Evolutionary conservation across 371 early-diverging fungal genomes (phyloP), one percentile per base, ranked within the genome.

Genomic region (Mucor lusitanicus): DNA sequence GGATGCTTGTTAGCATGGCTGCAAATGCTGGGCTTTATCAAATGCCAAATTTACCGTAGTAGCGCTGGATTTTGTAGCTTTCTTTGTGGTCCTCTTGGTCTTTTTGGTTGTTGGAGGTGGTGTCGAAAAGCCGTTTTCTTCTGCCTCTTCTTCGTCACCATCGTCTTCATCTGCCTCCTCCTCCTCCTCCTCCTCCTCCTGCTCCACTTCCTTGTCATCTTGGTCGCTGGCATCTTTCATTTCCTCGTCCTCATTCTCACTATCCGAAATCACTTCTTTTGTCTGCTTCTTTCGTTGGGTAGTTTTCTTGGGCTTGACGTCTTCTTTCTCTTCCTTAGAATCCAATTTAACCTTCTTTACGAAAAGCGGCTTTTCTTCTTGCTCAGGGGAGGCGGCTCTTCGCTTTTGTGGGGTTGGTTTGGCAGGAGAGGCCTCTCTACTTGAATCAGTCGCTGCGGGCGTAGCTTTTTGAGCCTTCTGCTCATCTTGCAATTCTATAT

Each of bases 101-200:
- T 55, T 68, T 8, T 55, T 64, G 9, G 55, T 61, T 9, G 64
- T 15, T 23, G 46, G 17, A n/a, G 32, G 37, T 25, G 61, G n/a
- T 21, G 56, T 35, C 2, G n/a, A 17, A 6, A 25, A 35, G 19
- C 11, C 21, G 17, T 63, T 57, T 21, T 40, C 32, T 5, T 50
- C 42, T 27, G 30, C 50, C 15, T 63, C 63, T 37, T 68, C 37
- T 4, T 58, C 48, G n/a, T n/a, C n/a, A 32, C 63, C 63, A 3
- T 59, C 59, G 5, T 69, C 50, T n/a, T 69, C 69, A 25, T 56
- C n/a, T 61, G 12, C 42, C 46, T 62, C 28, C 0, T 67, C 39
- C 15, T 62, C 42, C n/a, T n/a, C n/a, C n/a, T n/a, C n/a, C n/a
- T n/a, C 42, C 46, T 62, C 28, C 0, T 67, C 39, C 15, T 62